These are phyloP conservation scores for Kwoniella sp. DNA, from an alignment of 768 basidiomycete genomes.

Conservation along the genomic window DNA sequence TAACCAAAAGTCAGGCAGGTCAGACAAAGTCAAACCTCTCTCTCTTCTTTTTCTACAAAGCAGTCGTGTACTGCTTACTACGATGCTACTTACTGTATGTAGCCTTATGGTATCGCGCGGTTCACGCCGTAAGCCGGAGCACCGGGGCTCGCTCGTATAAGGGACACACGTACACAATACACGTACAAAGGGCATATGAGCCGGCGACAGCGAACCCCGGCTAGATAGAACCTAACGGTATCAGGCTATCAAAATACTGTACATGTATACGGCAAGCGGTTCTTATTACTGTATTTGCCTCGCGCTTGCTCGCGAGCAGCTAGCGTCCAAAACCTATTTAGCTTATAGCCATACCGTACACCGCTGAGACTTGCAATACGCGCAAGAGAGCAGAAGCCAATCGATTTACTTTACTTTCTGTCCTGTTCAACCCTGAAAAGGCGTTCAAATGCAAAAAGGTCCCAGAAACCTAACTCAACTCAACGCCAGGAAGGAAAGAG, in stretches of 20 bases:
- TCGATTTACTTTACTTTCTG: not conserved
- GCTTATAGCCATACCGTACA: too few species aligned
- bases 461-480: not conserved
- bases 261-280: too few species aligned
- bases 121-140: not conserved
- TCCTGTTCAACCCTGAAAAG: not conserved
- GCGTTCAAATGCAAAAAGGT: constrained; percentile 3
- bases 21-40: not conserved
- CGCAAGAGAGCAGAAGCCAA: not conserved
- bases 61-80: not conserved
- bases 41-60: not conserved
- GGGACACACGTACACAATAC: too few species aligned
- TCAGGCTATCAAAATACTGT: too few species aligned
- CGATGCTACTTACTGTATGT: too few species aligned
- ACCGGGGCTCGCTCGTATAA: not conserved
- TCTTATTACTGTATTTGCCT: too few species aligned
- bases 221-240: not conserved
- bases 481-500: too few species aligned
- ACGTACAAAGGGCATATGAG: not conserved
- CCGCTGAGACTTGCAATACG: too few species aligned
- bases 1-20: not conserved
- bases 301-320: too few species aligned
- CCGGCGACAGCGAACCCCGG: too few species aligned
- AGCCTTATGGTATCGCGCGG: not conserved
- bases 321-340: too few species aligned